Percentiles rank a stretch among this genome's conserved stretches.
Evolutionary conservation across 2,329 filamentous ascomycete species (phyloP).

Genomic region (Neurospora crassa): DNA sequence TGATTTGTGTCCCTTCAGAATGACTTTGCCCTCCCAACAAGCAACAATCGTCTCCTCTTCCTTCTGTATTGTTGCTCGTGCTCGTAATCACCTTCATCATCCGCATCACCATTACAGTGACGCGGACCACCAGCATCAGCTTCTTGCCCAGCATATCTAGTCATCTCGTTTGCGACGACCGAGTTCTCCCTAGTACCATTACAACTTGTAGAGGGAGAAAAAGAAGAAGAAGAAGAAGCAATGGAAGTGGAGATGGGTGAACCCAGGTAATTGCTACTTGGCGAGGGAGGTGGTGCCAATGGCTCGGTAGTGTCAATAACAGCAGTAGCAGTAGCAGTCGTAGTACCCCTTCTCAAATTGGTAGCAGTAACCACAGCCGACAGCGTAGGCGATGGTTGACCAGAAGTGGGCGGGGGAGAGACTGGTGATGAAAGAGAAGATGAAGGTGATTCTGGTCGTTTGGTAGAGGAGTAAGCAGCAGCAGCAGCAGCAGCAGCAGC

Average conservation of each 20-base stretch:
- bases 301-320: neutral
- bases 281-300: neutral
- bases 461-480: neutral
- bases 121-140: neutral
- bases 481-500: neutral
- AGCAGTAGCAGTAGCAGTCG: too few species aligned
- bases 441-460: neutral
- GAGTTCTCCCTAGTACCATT: neutral
- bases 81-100: neutral
- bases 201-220: neutral
- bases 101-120: neutral
- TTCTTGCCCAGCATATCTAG: neutral
- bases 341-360: too few species aligned
- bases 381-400: neutral
- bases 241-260: neutral
- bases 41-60: neutral
- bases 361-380: neutral
- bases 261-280: neutral
- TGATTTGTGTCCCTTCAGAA: neutral
- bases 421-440: slow-evolving; percentile 1
- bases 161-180: neutral
- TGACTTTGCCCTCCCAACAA: neutral
- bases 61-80: neutral
- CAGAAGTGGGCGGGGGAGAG: neutral
- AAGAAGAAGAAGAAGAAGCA: neutral